Evolutionary conservation across 139 green algal genomes (phyloP), one percentile per base, ranked within the genome.

Genomic region (Picochlorum costavermella): DNA sequence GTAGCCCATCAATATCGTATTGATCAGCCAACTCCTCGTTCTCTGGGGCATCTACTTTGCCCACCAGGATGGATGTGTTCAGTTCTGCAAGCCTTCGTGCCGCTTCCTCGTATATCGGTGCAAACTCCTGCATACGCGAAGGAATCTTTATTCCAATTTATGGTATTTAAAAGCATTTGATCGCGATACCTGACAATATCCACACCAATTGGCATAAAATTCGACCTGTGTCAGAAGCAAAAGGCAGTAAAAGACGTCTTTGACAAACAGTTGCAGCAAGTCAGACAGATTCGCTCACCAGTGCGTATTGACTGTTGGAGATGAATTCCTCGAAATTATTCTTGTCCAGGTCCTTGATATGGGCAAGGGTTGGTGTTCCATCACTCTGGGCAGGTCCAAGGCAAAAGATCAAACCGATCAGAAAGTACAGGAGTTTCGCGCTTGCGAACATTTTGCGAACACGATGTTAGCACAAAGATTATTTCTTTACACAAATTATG

Each of bases 41-140:
- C 37, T 78, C 75, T 13, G 86, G 90, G 45, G 84, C 86, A 60
- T 93, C 86, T 8, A 92, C 86, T 80, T 91, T 92, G 60, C 72
- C 86, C 13, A 94, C 71, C 17, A 86, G 31, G 45, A 88, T 77
- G 11, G 66, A 61, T 17, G 59, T 56, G 29, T 78, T 71, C 45
- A 74, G 59, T 3, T 60, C 57, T 73, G 88, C 88, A 29, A 94
- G 50, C 1, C 31, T 58, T 2, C 77, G 86, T 23, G 86, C 85
- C 25, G 86, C 86, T 55, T 82, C 78, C 49, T 81, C 78, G 36
- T 86, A 94, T 45, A 88, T 67, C 3, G 86, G 85, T 63, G 80
- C 81, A 28, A 93, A 69, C 14, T 64, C 75, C 85, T 53, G 46
- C n/a, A 53, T 28, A 20, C 10, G 6, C 3, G n/a, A 20, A 11